Base-by-base conservation (phyloP, 2,329 filamentous ascomycete species). In the Dothidotthia symphoricarpi region DNA sequence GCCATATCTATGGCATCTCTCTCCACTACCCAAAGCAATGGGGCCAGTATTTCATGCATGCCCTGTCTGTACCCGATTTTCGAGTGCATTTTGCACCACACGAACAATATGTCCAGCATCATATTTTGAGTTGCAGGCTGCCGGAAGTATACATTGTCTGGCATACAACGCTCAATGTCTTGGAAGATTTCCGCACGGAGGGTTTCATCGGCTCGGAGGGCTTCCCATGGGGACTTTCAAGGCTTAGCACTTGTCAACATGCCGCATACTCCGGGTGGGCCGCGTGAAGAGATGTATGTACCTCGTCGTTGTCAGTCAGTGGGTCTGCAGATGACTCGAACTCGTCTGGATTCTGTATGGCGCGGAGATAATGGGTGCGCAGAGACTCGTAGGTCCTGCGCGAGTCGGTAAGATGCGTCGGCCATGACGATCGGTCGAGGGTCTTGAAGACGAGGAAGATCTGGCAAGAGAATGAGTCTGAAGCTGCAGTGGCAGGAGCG, bases 41-140 rank as follows among this genome's bases (percentile, higher is more conserved):
- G 90, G 0, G 93, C 93, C 11, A 97, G 75, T 28, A 98, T 74
- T 68, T 98, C 93, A 63, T 98, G 93, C 91, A 98, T 98, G 9
- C 93, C 93, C 70, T 98, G 93, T n/a, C 93, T 82, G 63, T 98
- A 98, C 12, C 88, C 88, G 36, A 88, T 77, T 51, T 85, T 82
- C 2, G 88, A 88, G 59, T 97, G 88, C 36, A 94, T 77, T 67
- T 95, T 97, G 70, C 89, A 93, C 69, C 90, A 97, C 50, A 98
- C 79, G 67, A 97, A 98, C 24, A 98, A 74, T 22, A 96, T 82
- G 60, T 98, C 87, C 22, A 94, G 71, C 55, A 98, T 83, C 67
- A 88, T 86, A 28, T 75, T 76, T 64, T 97, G 93, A 1, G 86
- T 87, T 11, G 76, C 71, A 10, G 83, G 79, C 52, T 90, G 80